Evolutionary conservation across 495 filamentous ascomycete genomes (phyloP), one percentile per base, ranked within the genome.

Genomic region (Glarea lozoyensis): DNA sequence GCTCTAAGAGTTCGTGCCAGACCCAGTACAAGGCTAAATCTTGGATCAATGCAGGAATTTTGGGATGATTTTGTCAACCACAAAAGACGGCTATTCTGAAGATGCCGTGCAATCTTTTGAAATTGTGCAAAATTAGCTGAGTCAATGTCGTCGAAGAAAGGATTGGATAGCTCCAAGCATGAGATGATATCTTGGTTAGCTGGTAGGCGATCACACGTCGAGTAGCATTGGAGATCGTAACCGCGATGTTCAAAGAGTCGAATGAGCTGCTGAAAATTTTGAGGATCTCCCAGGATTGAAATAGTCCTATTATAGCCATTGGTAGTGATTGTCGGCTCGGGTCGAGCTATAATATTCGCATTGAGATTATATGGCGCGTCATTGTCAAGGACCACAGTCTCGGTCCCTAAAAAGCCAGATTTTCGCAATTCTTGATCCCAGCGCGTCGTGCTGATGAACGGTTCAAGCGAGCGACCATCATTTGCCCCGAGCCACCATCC

Each of bases 401-500:
- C 42, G 16, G 32, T 13, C 10, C 32, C 34, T 1, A 11, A 3
- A 36, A 52, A 48, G 10, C 49, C 49, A 1, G 40, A 39, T 1
- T 7, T n/a, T 13, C 12, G 2, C 2, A 52, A 23, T 18, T 41
- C 34, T 24, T 41, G 11, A 3, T 40, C 33, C 49, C 49, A 52
- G 13, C 23, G 1, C 13, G 23, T 30, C 3, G 34, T 3, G 17
- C 35, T 15, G 0, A 67, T 40, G 21, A 52, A 64, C 2, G 65
- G 65, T 24, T 59, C 45, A 1, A 39, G 17, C 12, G 23, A 3
- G 13, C 65, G 52, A 2, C 45, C 44, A 16, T 63, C 59, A 0
- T 46, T 40, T n/a, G 58, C 56, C 0, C 63, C 61, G 9, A 62
- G 41, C 73, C 73, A 78, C 74, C 74, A 78, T 0, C 65, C 70